Base-by-base conservation (phyloP, 2,329 filamentous ascomycete species). In the Sporothrix euskadiensis region DNA sequence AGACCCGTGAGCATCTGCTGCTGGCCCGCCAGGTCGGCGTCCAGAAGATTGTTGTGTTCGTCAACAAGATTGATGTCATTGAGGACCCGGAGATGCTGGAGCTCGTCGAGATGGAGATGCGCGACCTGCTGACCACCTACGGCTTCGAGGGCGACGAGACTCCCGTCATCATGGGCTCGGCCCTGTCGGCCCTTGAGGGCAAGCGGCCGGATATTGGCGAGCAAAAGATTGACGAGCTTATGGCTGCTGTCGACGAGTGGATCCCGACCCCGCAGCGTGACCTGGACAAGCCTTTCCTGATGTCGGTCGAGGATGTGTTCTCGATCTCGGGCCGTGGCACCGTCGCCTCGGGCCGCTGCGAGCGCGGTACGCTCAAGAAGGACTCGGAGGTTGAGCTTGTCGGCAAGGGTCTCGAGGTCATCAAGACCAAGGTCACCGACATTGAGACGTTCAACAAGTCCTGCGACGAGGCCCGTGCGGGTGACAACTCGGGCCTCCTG, bases 391-490 rank as follows among this genome's bases (percentile, higher is more conserved):
- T 99, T 78, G 96, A 99, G 88, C 89, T 99, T 77, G 89, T 99
- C 75, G 96, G 96, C 82, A 97, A 96, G 87, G 90, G 91, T 78
- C 84, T 85, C 73, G 88, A 90, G 63, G 85, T 93, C 78, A 93
- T 98, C 88, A 98, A 97, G 90, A 98, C 96, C 84, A 98, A 98
- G 88, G 95, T 99, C 77, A 99, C 96, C 80, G 97, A 99, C 81
- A 98, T 99, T 78, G 96, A 99, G 88, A 99, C 95, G 77, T 99
- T 99, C 89, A 98, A 98, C 89, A 99, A 99, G 90, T 97, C 94
- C 69, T 98, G 96, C 84, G 94, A 98, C 74, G 94, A 97, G 85
- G 97, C 95, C 74, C 90, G 93, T 79, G 96, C 96, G 75, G 96
- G 96, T 83, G 96, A 99, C 85, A 99, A 98, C 90, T 98, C 96